Evolutionary conservation across 1,284 basidiomycete genomes (phyloP).

Genomic region (Tilletia horrida): DNA sequence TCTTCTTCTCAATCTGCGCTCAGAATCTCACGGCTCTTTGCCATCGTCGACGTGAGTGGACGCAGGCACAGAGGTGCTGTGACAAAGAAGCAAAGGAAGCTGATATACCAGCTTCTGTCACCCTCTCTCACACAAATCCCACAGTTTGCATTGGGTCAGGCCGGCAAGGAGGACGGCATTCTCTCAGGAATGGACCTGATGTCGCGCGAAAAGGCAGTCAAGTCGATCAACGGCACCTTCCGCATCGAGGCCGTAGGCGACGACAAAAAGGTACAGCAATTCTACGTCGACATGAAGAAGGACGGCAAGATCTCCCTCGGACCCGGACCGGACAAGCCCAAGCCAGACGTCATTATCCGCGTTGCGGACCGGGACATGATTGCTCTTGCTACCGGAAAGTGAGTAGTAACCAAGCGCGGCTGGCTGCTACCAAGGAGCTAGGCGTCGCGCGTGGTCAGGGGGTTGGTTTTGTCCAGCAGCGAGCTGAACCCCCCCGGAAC

Average conservation of each 20-base stretch:
- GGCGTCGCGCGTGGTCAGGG: too few relatives aligned
- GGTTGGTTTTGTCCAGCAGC: too few relatives aligned
- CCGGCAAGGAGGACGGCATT: slow-evolving; percentile 32
- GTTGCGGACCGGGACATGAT: slow-evolving; percentile 46
- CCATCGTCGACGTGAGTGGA: slow-evolving; percentile 21
- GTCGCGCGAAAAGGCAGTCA: slow-evolving; percentile 35
- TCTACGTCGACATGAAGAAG: slow-evolving; percentile 43
- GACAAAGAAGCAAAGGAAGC: neutral
- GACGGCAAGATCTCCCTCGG: slow-evolving; percentile 33
- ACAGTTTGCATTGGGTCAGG: slow-evolving; percentile 38
- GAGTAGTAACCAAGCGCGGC: too few relatives aligned
- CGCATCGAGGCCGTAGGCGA: slow-evolving; percentile 36
- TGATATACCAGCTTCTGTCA: neutral
- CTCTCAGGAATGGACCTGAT: slow-evolving; percentile 41
- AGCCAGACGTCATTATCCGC: slow-evolving; percentile 38
- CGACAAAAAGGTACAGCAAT: slow-evolving; percentile 28
- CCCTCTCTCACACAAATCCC: neutral
- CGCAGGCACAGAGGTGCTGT: too few relatives aligned
- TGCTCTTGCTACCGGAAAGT: slow-evolving; percentile 34
- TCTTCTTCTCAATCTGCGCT: too few relatives aligned
- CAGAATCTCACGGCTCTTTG: slow-evolving; percentile 28
- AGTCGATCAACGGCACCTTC: slow-evolving; percentile 41
- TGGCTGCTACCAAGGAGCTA: too few relatives aligned
- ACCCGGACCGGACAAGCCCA: slow-evolving; percentile 34
- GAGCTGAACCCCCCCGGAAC: too few relatives aligned